phyloP scores from a whole-genome alignment of 305 asterid genomes.

The Solanum hybrid region DNA sequence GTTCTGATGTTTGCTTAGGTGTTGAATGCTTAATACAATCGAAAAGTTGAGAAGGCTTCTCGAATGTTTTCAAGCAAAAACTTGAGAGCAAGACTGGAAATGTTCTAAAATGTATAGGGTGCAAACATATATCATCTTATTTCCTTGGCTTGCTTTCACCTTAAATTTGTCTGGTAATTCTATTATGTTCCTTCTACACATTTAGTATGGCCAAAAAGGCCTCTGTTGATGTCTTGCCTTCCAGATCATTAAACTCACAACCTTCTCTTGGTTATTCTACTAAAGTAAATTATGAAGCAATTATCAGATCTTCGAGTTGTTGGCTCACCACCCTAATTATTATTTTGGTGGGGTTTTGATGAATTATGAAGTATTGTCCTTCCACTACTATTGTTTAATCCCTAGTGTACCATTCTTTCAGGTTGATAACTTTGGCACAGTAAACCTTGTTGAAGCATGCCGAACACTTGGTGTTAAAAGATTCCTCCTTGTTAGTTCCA shows the following conservation, averaged over 20 bases:
- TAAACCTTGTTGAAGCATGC: constrained; percentile 93
- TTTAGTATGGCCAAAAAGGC: neutral
- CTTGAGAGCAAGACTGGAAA: neutral
- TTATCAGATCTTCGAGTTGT: neutral
- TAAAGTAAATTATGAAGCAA: neutral
- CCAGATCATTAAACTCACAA: neutral
- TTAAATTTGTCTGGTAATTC: neutral
- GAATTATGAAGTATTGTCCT: neutral
- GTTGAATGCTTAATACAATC: neutral
- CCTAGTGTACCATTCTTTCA: constrained; percentile 5
- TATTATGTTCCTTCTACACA: neutral
- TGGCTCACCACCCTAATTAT: neutral
- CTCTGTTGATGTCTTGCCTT: neutral
- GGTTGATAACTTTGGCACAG: constrained; percentile 96
- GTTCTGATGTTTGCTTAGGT: neutral
- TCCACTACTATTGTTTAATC: neutral
- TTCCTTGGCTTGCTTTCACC: neutral
- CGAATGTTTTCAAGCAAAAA: neutral
- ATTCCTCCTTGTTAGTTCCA: constrained; percentile 84
- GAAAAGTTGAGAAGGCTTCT: neutral
- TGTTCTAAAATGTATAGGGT: neutral
- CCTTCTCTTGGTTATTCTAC: neutral
- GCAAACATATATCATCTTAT: neutral
- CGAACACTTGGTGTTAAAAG: constrained; percentile 61
- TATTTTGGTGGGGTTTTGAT: neutral